Base-by-base conservation (phyloP, 805 yeast genomes). In the Candida nitratophila region DNA sequence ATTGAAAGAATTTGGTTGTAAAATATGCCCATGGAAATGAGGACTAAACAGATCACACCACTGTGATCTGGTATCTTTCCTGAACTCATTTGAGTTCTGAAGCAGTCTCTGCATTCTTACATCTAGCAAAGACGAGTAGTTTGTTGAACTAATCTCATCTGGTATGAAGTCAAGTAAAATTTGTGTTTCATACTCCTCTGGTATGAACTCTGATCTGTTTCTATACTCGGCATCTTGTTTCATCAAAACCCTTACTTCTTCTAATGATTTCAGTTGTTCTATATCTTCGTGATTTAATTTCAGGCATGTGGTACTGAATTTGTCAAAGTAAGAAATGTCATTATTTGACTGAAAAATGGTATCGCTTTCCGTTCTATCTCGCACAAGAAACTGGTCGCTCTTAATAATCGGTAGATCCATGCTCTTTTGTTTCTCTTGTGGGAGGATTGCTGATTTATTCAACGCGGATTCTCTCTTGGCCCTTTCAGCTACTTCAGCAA, bases 21-120 rank as follows among this genome's bases (percentile, higher is more conserved):
- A 49, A 34, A 73, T 59, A 8, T 70, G 65, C 1, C 51, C 47
- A 22, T 64, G 56, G 1, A 49, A 37, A 3, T 46, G 47, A 2
- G 81, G 81, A 43, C 60, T 62, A 50, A 73, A 74, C n/a, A 60
- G 51, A 49, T 70, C 73, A 45, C 68, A 62, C 77, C 76, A 73
- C 39, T 55, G 64, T 7, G 51, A 42, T 8, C 43, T 41, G 3
- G 37, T 39, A 39, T 56, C 49, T 8, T 27, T 19, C 2, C 20
- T 4, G 20, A 34, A 34, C 6, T 19, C n/a, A 19, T 11, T 6
- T 19, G 10, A 4, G 6, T 19, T 20, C 2, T 41, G 40, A 7
- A 49, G 31, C 21, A 57, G 41, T 34, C 47, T 44, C 19, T 39
- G 37, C 17, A 44, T 47, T 19, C 50, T 39, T 2, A 37, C 30